Conservation (phyloP, 805 yeast genomes). For the Priceomyces medius region DNA sequence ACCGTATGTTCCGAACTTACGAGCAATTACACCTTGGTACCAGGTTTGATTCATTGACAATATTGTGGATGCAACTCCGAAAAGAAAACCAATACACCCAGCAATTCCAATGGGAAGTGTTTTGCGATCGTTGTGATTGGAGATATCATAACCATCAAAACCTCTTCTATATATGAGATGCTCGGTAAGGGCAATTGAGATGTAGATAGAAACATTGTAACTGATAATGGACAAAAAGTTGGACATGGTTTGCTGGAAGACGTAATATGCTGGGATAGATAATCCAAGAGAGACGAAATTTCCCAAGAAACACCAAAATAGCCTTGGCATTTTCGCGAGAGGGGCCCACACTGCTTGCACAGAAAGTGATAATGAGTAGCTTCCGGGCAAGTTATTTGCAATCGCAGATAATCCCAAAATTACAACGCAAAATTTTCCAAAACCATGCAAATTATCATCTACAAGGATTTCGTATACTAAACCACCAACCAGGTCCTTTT, state of each 20-base stretch:
- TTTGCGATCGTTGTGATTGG: slow-evolving; percentile 20
- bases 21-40: slow-evolving; percentile 32
- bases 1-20: slow-evolving; percentile 20
- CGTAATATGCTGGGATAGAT: slow-evolving; percentile 36
- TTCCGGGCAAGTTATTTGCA: slow-evolving; percentile 34
- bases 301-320: slow-evolving; percentile 34
- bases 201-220: slow-evolving; percentile 32
- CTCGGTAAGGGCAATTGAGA: slow-evolving; percentile 30
- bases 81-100: slow-evolving; percentile 26
- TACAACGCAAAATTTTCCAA: slow-evolving; percentile 32
- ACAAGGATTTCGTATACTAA: slow-evolving; percentile 29
- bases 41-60: slow-evolving; percentile 34
- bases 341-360: slow-evolving; percentile 32
- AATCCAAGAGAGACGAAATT: slow-evolving; percentile 31
- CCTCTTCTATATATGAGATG: slow-evolving; percentile 28
- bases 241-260: slow-evolving; percentile 27
- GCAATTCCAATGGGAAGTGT: slow-evolving; percentile 32
- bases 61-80: slow-evolving; percentile 32
- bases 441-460: slow-evolving; percentile 27
- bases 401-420: slow-evolving; percentile 29
- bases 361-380: slow-evolving; percentile 30
- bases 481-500: slow-evolving; percentile 47
- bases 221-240: slow-evolving; percentile 33
- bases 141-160: slow-evolving; percentile 24
- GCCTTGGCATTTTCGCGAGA: slow-evolving; percentile 29